Evolutionary conservation across 192 early-diverging fungal species (phyloP).

Genomic region (Piromyces sp.): DNA sequence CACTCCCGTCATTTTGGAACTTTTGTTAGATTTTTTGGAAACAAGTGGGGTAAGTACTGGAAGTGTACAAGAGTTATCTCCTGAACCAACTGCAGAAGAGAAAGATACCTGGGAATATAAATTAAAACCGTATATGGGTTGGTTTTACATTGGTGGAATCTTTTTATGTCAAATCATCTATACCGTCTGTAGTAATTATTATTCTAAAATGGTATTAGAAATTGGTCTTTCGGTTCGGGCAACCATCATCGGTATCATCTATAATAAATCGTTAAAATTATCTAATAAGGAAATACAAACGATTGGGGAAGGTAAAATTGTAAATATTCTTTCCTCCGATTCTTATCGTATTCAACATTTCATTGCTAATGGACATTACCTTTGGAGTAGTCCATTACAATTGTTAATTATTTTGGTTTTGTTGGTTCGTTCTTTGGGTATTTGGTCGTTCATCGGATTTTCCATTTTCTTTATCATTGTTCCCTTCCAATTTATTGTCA

Average conservation of each 20-base stretch:
- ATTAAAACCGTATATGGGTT: too few species aligned
- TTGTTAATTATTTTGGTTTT: constrained; percentile 17
- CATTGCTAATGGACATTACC: constrained; percentile 17
- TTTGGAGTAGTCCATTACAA: constrained; percentile 19
- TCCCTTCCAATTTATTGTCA: constrained; percentile 18
- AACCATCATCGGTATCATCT: constrained; percentile 28
- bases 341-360: constrained; percentile 2
- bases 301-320: constrained; percentile 15
- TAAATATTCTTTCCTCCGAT: constrained; percentile 17
- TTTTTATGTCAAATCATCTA: constrained; percentile 8
- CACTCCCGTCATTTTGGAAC: background rate
- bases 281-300: constrained; percentile 23
- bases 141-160: background rate
- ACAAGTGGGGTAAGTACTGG: too few species aligned
- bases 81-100: too few species aligned
- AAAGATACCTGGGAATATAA: too few species aligned
- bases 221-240: constrained; percentile 19
- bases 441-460: constrained; percentile 18
- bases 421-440: constrained; percentile 12
- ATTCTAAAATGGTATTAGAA: constrained; percentile 20
- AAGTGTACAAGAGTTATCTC: too few species aligned
- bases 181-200: constrained; percentile 16
- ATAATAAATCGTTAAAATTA: constrained; percentile 34
- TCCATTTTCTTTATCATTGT: constrained; percentile 14
- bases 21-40: background rate